Evolutionary conservation across 352 stramenopile genomes (phyloP), one percentile per base, ranked within the genome.

Genomic region (Pythium scleroteichum): DNA sequence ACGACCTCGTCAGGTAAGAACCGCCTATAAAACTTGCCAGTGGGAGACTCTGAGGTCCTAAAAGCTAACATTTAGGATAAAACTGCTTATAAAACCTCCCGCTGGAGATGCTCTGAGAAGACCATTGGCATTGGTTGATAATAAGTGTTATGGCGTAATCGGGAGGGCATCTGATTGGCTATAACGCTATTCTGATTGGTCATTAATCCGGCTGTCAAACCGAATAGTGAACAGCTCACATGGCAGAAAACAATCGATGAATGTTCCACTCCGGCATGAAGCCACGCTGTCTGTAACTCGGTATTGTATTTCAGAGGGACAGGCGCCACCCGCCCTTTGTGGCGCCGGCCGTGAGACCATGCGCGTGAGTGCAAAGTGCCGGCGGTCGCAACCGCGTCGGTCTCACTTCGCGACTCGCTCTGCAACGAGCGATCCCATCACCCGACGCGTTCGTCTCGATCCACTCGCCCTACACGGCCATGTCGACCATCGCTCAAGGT

Each of bases 401-500:
- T 35, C 29, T 35, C 29, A 35, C 29, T 27, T 55, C 29, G 38
- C 29, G 23, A 44, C 20, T 44, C 32, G 27, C 48, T 44, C n/a
- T n/a, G 14, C 14, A 41, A 20, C 5, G 2, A 9, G 2, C 48
- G 16, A 22, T 38, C 9, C 4, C 20, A 13, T 47, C 50, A 0
- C 32, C 46, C 35, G 50, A 57, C 50, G 24, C 50, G 27, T 19
- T 57, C 9, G 20, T 57, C 20, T 45, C 35, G 29, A 29, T 22
- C 13, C 33, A 46, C 22, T 47, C 50, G 19, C 50, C 35, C 2
- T 22, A 22, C 35, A 57, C 35, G 23, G 23, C 45, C 44, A 50
- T 27, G 19, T 32, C 29, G 20, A 50, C 29, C n/a, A 10, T 35
- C 29, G 29, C 29, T 51, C 54, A 62, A 62, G 45, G 54, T 53